Evolutionary conservation across 176 grass and related monocot genomes (phyloP).

Genomic region (Rhynchospora pubera): DNA sequence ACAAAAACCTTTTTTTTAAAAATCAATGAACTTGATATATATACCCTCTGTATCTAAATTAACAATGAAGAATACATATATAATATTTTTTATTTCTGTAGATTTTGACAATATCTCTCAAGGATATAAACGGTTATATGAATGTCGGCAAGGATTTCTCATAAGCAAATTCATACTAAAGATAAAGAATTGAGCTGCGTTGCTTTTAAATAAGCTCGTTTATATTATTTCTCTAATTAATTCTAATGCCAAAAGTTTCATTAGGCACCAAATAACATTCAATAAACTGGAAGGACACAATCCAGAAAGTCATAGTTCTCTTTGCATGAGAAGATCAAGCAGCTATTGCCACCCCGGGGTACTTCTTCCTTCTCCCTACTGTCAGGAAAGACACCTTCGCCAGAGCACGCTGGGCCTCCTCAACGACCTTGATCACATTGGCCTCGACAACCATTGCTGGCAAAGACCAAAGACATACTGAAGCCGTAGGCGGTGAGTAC

Average conservation of each 20-base stretch:
- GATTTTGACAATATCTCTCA: neutral
- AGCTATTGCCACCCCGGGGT: neutral
- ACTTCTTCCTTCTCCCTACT: neutral
- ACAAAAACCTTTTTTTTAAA: neutral
- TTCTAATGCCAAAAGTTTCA: neutral
- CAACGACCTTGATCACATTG: neutral
- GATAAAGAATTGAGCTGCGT: neutral
- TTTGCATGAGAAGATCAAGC: neutral
- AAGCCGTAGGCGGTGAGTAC: neutral
- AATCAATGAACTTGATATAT: too few species aligned
- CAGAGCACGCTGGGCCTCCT: neutral
- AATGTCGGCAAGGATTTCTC: neutral
- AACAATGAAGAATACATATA: neutral
- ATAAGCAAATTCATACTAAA: neutral
- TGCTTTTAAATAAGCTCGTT: neutral
- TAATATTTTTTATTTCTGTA: neutral
- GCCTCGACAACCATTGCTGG: constrained; percentile 9
- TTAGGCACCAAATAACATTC: neutral
- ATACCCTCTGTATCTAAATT: neutral
- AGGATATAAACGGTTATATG: neutral
- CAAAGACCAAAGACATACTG: constrained; percentile 4
- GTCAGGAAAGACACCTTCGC: neutral
- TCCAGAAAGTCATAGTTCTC: constrained; percentile 13
- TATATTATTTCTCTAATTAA: neutral
- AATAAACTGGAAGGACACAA: neutral